Conservation (phyloP, 352 stramenopile genomes). For the Phytophthora boehmeriae region DNA sequence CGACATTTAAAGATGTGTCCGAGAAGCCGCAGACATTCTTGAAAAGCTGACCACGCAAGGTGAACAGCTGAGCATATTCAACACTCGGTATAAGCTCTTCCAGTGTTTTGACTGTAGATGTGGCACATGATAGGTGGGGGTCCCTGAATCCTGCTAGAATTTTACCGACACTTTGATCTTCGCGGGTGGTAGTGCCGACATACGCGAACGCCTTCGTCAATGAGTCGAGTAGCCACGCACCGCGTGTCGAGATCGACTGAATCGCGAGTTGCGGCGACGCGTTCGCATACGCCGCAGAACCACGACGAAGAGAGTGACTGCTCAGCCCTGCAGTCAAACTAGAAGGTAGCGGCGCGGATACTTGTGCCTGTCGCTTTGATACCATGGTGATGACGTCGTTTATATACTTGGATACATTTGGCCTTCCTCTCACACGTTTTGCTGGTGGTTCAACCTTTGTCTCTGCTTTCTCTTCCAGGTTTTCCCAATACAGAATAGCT, state of each 20-base stretch:
- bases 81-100: background rate
- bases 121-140: background rate
- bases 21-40: background rate
- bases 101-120: background rate
- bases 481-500: too few species aligned
- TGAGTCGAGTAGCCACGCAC: background rate
- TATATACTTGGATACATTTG: background rate
- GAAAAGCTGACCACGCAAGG: background rate
- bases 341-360: too few species aligned
- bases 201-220: background rate
- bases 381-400: too few species aligned
- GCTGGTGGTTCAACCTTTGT: background rate
- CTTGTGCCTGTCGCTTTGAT: too few species aligned
- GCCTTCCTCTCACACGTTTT: background rate
- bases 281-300: background rate
- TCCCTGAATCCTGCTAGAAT: too few species aligned
- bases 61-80: background rate
- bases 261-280: background rate
- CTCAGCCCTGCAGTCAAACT: too few species aligned
- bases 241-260: background rate
- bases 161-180: too few species aligned
- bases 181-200: too few species aligned
- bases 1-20: too few species aligned
- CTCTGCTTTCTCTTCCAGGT: background rate
- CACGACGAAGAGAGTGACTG: too few species aligned